Conservation (phyloP, 495 filamentous ascomycete species). For the Amphirosellinia nigrospora region DNA sequence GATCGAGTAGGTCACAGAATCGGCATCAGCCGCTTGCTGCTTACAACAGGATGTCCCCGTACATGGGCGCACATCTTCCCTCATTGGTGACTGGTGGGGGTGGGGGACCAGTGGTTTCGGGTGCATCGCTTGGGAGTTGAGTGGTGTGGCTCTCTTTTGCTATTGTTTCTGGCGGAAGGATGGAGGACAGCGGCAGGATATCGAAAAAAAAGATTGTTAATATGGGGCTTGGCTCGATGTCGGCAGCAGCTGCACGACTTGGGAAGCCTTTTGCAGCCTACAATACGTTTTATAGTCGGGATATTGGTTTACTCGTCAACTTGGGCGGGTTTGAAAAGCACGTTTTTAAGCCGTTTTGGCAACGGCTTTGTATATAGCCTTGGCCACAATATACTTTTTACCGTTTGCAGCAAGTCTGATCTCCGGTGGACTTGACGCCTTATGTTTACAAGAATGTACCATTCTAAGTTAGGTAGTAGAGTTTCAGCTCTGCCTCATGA, state of each 20-base stretch:
- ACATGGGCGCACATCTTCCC: constrained; percentile 2
- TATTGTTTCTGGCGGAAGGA: not conserved
- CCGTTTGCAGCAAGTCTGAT: not conserved
- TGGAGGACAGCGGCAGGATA: not conserved
- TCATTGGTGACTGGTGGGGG: not conserved
- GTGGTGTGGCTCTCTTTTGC: not conserved
- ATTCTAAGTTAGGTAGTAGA: not conserved
- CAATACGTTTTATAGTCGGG: constrained; percentile 16
- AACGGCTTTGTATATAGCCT: constrained; percentile 12
- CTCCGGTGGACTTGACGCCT: not conserved
- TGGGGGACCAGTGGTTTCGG: not conserved
- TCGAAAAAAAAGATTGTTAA: constrained; percentile 13
- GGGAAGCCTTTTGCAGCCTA: not conserved
- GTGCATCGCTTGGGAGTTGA: constrained; percentile 25
- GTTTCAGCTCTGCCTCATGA: not conserved
- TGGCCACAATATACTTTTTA: not conserved
- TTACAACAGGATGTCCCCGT: not conserved
- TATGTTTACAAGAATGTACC: not conserved
- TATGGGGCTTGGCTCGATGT: not conserved
- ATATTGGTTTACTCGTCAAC: not conserved
- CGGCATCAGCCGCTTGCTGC: not conserved
- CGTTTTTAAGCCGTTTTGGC: not conserved
- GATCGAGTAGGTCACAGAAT: constrained; percentile 20
- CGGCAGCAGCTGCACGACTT: not conserved
- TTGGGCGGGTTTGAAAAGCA: not conserved